Conservation (phyloP, 2,329 filamentous ascomycete genomes). For the Colletotrichum sp. region DNA sequence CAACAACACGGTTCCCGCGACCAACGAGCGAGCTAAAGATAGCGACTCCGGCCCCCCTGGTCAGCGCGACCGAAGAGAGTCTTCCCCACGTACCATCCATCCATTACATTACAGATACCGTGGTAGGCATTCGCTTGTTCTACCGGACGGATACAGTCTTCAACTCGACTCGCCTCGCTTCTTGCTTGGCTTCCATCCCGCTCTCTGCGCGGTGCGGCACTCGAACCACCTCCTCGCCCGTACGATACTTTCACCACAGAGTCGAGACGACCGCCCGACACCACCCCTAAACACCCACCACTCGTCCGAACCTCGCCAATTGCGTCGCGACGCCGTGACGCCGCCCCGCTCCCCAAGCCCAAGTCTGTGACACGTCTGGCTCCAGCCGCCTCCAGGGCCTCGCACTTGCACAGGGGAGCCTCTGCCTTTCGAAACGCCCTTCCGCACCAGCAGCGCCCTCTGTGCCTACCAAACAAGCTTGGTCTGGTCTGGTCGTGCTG, state of each 20-base stretch:
- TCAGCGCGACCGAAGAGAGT: background rate
- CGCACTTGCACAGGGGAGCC: background rate
- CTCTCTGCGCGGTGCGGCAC: background rate
- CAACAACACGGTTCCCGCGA: background rate
- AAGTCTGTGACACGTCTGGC: slow-evolving; percentile 21
- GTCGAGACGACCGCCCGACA: slow-evolving; percentile 1
- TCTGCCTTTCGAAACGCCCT: slow-evolving; percentile 12
- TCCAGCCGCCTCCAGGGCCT: slow-evolving; percentile 1
- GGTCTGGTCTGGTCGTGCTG: background rate
- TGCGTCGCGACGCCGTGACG: slow-evolving; percentile 15
- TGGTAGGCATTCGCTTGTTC: slow-evolving; percentile 19
- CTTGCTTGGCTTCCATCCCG: background rate
- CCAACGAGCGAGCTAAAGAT: background rate
- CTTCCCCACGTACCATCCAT: background rate
- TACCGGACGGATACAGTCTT: background rate
- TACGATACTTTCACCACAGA: background rate
- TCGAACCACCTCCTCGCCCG: background rate
- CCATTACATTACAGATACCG: background rate
- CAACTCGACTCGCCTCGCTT: background rate
- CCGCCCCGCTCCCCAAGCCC: slow-evolving; percentile 11
- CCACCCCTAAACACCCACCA: background rate
- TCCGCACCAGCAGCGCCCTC: background rate
- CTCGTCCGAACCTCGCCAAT: slow-evolving; percentile 22
- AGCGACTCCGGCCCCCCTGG: background rate
- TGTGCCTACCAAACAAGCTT: background rate